These are phyloP conservation scores for Alternaria gansuensis DNA, from an alignment of 2,329 filamentous ascomycete genomes.

Conservation along the genomic window DNA sequence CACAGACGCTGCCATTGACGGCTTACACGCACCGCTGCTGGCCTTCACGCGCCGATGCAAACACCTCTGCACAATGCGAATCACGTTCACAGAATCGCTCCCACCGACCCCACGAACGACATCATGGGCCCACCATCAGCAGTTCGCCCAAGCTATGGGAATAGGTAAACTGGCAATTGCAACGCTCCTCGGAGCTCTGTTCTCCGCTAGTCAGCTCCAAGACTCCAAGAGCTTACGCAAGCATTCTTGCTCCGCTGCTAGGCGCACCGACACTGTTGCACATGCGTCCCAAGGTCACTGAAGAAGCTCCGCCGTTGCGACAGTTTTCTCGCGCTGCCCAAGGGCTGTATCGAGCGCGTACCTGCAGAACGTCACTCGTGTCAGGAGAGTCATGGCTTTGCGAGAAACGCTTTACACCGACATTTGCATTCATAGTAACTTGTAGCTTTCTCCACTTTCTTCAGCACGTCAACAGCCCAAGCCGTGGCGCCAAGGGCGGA, in stretches of 20 bases:
- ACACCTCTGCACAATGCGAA: not conserved
- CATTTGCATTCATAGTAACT: constrained; percentile 9
- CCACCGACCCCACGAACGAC: constrained; percentile 18
- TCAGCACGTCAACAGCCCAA: constrained; percentile 29
- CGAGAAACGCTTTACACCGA: constrained; percentile 10
- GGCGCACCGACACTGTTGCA: not conserved
- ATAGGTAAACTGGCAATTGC: constrained; percentile 1
- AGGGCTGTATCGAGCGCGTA: constrained; percentile 1
- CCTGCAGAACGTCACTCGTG: constrained; percentile 8
- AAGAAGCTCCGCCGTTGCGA: constrained; percentile 7
- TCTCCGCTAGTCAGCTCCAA: constrained; percentile 1
- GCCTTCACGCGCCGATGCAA: not conserved
- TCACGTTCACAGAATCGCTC: constrained; percentile 9
- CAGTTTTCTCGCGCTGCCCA: constrained; percentile 16
- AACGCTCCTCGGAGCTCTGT: constrained; percentile 9
- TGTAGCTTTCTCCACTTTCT: constrained; percentile 7
- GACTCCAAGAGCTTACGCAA: constrained; percentile 2
- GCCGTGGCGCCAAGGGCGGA: constrained; percentile 48
- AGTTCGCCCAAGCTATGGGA: constrained; percentile 7
- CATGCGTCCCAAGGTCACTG: constrained; percentile 7
- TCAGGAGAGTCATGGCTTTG: not conserved
- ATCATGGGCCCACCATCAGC: constrained; percentile 21
- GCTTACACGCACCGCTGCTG: constrained; percentile 1
- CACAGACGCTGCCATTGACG: constrained; percentile 1
- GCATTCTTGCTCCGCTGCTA: constrained; percentile 3